Conservation (phyloP, 495 filamentous ascomycete species). For the Astrocystis sublimbata region DNA sequence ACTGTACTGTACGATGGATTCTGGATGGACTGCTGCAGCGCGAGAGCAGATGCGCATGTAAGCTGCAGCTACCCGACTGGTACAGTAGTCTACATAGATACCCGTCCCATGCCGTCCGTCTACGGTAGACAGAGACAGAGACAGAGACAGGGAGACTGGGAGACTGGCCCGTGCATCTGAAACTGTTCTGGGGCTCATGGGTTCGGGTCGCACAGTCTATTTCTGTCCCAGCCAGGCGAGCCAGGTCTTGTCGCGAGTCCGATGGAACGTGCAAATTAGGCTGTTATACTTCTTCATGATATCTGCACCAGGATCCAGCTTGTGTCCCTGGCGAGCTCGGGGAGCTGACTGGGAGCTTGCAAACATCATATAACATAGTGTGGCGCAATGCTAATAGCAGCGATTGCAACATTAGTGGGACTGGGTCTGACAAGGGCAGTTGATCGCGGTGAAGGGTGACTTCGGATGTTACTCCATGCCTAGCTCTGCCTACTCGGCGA, state of each 20-base stretch:
- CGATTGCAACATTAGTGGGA: neutral
- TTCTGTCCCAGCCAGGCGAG: constrained; percentile 12
- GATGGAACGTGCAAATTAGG: constrained; percentile 1
- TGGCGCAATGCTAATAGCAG: neutral
- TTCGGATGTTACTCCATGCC: constrained; percentile 6
- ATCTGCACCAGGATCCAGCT: neutral
- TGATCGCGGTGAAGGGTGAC: neutral
- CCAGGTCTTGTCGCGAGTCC: neutral
- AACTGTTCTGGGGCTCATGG: constrained; percentile 6
- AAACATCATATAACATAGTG: constrained; percentile 14
- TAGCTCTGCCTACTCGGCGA: constrained; percentile 10
- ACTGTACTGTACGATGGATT: constrained; percentile 8
- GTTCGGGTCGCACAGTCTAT: constrained; percentile 10
- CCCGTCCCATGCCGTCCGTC: no score
- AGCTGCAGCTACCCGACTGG: constrained; percentile 18
- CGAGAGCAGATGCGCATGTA: constrained; percentile 9
- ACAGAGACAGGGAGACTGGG: neutral
- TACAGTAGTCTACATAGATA: neutral
- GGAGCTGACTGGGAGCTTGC: no score
- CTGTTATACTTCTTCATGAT: no score
- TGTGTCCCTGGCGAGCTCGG: constrained; percentile 8
- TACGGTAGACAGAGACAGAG: neutral
- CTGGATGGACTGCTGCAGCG: constrained; percentile 12
- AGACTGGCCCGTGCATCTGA: constrained; percentile 12
- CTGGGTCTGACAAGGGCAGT: neutral